Conservation (phyloP, 2,329 filamentous ascomycete species). For the Hypoxylon sp. region DNA sequence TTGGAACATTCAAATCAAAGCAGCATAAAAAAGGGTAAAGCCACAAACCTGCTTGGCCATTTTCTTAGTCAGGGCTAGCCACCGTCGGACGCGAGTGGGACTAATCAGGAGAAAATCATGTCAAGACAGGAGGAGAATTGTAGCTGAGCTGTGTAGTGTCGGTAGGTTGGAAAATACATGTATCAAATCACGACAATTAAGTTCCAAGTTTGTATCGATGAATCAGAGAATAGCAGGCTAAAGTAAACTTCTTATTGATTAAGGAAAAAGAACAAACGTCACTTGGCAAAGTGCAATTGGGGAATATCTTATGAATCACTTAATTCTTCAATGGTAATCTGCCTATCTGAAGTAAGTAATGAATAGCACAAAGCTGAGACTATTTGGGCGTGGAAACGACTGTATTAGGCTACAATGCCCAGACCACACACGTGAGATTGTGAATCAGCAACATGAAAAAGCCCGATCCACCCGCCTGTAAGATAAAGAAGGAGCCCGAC, state of each 20-base stretch:
- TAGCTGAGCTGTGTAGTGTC: constrained; percentile 6
- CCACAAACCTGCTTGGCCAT: constrained; percentile 22
- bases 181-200: constrained; percentile 16
- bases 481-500: constrained; percentile 18
- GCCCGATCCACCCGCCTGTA: constrained; percentile 15
- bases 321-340: constrained; percentile 4
- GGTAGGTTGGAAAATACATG: constrained; percentile 7
- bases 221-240: constrained; percentile 6
- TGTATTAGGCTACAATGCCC: constrained; percentile 6
- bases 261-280: constrained; percentile 6
- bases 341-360: neutral
- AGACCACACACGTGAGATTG: constrained; percentile 5
- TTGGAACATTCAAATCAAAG: constrained; percentile 27
- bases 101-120: constrained; percentile 15
- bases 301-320: constrained; percentile 8
- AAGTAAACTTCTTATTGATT: neutral
- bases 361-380: constrained; percentile 27
- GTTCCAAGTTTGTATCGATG: constrained; percentile 11
- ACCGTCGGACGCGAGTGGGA: constrained; percentile 10
- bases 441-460: constrained; percentile 20
- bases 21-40: constrained; percentile 33
- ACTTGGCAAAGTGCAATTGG: constrained; percentile 25
- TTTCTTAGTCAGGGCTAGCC: constrained; percentile 18
- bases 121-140: constrained; percentile 11
- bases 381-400: constrained; percentile 23